Percentiles rank a stretch among this genome's conserved stretches.
Evolutionary conservation across 805 yeast species (phyloP).

Genomic region (Scheffersomyces lignosus): DNA sequence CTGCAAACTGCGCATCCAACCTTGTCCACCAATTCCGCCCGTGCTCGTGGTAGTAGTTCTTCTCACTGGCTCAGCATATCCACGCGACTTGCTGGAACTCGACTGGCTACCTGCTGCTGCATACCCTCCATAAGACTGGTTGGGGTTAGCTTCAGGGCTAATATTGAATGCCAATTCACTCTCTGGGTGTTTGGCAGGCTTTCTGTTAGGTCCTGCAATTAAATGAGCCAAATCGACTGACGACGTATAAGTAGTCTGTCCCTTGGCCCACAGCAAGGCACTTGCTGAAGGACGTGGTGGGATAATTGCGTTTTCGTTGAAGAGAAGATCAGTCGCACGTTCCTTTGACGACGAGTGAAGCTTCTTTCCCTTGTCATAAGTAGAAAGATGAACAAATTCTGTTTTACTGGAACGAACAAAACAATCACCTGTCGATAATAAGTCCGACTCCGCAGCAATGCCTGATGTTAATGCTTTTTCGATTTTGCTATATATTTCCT

Average conservation of each 20-base stretch:
- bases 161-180: conserved; percentile 51
- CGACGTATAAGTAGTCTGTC: conserved; percentile 58
- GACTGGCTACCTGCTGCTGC: conserved; percentile 15
- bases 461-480: conserved; percentile 20
- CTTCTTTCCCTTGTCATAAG: conserved; percentile 17
- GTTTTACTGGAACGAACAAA: conserved; percentile 55
- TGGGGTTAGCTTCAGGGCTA: conserved; percentile 45
- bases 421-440: conserved; percentile 55
- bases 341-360: conserved; percentile 14
- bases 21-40: conserved; percentile 41
- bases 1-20: conserved; percentile 46
- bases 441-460: conserved; percentile 21
- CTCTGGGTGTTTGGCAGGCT: conserved; percentile 59
- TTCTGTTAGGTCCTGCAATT: conserved; percentile 75
- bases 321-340: conserved; percentile 54
- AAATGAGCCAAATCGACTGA: conserved; percentile 61
- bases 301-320: conserved; percentile 63
- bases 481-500: conserved; percentile 25
- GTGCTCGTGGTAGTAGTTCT: conserved; percentile 30
- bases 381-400: conserved; percentile 35
- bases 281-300: conserved; percentile 82
- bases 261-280: conserved; percentile 84
- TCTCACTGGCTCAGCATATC: conserved; percentile 52
- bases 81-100: conserved; percentile 13
- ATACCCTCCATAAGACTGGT: conserved; percentile 29